Base-by-base conservation (phyloP, 208 protist genomes). In the Vickermania ingenoplastis region DNA sequence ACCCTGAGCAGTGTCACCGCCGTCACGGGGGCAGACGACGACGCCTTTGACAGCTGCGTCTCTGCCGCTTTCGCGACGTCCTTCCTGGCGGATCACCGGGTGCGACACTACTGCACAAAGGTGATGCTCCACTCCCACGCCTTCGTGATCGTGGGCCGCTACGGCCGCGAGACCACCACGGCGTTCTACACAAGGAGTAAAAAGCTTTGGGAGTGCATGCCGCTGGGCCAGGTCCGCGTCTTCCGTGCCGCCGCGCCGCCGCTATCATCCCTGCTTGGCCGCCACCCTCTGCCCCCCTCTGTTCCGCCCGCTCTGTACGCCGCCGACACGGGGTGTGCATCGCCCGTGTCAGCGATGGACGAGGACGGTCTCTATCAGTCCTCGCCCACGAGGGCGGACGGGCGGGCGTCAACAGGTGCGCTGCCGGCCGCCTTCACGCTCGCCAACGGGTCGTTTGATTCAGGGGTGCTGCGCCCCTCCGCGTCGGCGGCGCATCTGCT, bases 121-220 rank as follows among this genome's bases (percentile, higher is more conserved):
- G 53, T 55, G n/a, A 63, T 77, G 49, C 29, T 80, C n/a, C 70
- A 77, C 53, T 69, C 72, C 1, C 36, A 29, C 5, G 31, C 25
- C 7, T 89, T 94, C 48, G 53, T 88, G 31, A 56, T 94, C 0
- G 75, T 86, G 11, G 79, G 89, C 57, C 79, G 82, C 31, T 70
- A 65, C 24, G 63, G 87, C 17, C 51, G 63, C 30, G 87, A 81
- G 28, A 63, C 73, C 55, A 72, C 71, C 48, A 71, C 86, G 50
- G 73, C 59, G n/a, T 72, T 90, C n/a, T 94, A 94, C 60, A 59
- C 59, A 2, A 77, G 71, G 36, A 89, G 74, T 55, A 71, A 65
- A 7, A 84, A 86, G 41, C 61, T 89, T n/a, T 94, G 87, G 84
- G 82, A 94, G 65, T 63, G 83, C 25, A 69, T 94, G 3, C 87